phyloP scores from a whole-genome alignment of 2,329 filamentous ascomycete species.

The Fonsecaea pedrosoi region DNA sequence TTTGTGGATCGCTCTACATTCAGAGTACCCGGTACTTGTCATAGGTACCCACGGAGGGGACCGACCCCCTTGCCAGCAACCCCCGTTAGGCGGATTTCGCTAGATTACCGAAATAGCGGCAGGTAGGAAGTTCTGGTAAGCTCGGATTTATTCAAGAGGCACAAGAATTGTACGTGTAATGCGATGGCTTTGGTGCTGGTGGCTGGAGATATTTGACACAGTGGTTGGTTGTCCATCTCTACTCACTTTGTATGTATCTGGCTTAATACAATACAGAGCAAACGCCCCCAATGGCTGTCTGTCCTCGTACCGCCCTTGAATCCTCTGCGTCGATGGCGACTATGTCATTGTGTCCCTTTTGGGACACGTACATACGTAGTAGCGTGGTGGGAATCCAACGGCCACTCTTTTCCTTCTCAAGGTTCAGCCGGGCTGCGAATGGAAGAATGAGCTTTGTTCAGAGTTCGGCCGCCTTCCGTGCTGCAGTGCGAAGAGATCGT shows the following conservation, averaged over 20 bases:
- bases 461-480: not conserved
- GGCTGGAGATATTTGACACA: not conserved
- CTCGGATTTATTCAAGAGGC: not conserved
- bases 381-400: not conserved
- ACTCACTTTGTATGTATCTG: not conserved
- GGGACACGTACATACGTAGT: not conserved
- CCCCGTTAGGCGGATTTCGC: not conserved
- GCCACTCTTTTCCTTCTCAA: not conserved
- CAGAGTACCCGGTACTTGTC: no score
- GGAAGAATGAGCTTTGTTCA: not conserved
- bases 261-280: not conserved
- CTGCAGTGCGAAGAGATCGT: not conserved
- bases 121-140: slow-evolving; percentile 1
- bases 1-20: not conserved
- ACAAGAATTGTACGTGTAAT: no score
- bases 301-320: not conserved
- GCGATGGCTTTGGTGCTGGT: not conserved
- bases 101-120: slow-evolving; percentile 5
- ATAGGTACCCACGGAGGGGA: not conserved
- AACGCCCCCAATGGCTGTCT: not conserved
- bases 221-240: not conserved
- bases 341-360: not conserved
- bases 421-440: not conserved
- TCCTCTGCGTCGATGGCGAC: not conserved
- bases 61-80: not conserved